Evolutionary conservation across 2,329 filamentous ascomycete species (phyloP).

Genomic region (Dichotomopilus funicola): DNA sequence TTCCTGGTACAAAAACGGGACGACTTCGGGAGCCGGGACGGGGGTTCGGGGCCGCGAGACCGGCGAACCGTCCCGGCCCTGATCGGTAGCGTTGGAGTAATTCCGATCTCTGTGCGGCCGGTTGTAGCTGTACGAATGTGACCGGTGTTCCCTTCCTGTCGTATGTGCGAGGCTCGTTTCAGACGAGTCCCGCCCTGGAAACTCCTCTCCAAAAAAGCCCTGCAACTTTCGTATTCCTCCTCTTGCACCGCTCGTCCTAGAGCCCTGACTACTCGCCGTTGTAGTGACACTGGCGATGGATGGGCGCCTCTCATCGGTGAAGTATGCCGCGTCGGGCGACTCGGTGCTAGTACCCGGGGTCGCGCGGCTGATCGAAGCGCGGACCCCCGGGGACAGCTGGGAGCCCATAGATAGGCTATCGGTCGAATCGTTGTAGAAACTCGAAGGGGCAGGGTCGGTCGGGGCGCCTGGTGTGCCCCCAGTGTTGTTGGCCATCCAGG

Average conservation of each 20-base stretch:
- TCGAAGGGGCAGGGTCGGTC: constrained; percentile 39
- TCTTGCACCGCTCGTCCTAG: constrained; percentile 63
- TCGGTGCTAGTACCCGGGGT: constrained; percentile 47
- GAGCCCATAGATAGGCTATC: constrained; percentile 57
- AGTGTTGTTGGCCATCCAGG: constrained; percentile 47
- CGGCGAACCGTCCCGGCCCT: constrained; percentile 68
- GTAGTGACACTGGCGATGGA: constrained; percentile 85
- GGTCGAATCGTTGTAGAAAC: constrained; percentile 70
- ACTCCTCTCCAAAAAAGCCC: constrained; percentile 89
- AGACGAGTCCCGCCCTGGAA: constrained; percentile 65
- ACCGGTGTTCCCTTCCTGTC: constrained; percentile 53
- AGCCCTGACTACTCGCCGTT: constrained; percentile 73
- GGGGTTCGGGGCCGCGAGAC: constrained; percentile 77
- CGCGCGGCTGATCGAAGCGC: constrained; percentile 40
- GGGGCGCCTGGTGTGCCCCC: constrained; percentile 31
- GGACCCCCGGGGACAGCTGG: constrained; percentile 66
- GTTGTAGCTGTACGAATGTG: constrained; percentile 55
- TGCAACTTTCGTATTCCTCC: constrained; percentile 77
- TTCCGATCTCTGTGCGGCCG: constrained; percentile 66
- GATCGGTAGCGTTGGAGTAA: constrained; percentile 69
- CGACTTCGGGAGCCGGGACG: constrained; percentile 82
- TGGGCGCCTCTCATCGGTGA: constrained; percentile 69
- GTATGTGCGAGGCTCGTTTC: constrained; percentile 58
- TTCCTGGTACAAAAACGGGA: constrained; percentile 95
- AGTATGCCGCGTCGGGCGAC: constrained; percentile 54